Conservation (phyloP, 805 yeast genomes). For the Pichia ethanolica region DNA sequence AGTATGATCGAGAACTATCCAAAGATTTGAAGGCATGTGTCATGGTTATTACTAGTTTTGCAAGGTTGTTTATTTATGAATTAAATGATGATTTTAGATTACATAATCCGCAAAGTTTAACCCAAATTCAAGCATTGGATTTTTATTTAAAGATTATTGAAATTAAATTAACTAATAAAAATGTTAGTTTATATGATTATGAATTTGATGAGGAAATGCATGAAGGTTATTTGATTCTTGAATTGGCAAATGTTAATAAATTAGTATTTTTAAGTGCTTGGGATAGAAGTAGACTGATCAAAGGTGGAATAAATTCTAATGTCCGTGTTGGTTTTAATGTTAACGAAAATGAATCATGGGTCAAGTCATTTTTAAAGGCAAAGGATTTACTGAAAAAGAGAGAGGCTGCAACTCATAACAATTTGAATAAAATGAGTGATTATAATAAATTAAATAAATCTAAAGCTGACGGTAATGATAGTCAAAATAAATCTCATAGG, state of each 20-base stretch:
- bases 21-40: slow-evolving; percentile 28
- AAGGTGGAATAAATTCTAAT: slow-evolving; percentile 28
- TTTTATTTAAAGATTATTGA: slow-evolving; percentile 29
- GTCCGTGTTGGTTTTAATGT: slow-evolving; percentile 32
- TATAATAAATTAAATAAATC: not conserved
- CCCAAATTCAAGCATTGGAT: slow-evolving; percentile 36
- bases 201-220: slow-evolving; percentile 57
- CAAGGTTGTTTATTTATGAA: slow-evolving; percentile 30
- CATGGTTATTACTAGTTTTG: slow-evolving; percentile 29
- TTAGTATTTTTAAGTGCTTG: slow-evolving; percentile 46
- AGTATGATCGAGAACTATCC: slow-evolving; percentile 23
- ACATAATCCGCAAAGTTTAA: slow-evolving; percentile 26
- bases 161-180: slow-evolving; percentile 39
- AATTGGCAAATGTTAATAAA: slow-evolving; percentile 48
- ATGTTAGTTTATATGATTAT: slow-evolving; percentile 72
- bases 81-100: slow-evolving; percentile 25
- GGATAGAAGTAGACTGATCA: slow-evolving; percentile 29
- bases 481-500: not conserved
- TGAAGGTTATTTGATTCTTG: slow-evolving; percentile 59
- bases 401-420: slow-evolving; percentile 11
- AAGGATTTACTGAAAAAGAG: slow-evolving; percentile 42
- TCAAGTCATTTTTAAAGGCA: slow-evolving; percentile 60
- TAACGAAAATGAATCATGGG: slow-evolving; percentile 54
- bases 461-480: not conserved
- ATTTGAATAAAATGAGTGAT: slow-evolving; percentile 1